Conservation (phyloP, 768 basidiomycete species). For the Dentipellis sp. region DNA sequence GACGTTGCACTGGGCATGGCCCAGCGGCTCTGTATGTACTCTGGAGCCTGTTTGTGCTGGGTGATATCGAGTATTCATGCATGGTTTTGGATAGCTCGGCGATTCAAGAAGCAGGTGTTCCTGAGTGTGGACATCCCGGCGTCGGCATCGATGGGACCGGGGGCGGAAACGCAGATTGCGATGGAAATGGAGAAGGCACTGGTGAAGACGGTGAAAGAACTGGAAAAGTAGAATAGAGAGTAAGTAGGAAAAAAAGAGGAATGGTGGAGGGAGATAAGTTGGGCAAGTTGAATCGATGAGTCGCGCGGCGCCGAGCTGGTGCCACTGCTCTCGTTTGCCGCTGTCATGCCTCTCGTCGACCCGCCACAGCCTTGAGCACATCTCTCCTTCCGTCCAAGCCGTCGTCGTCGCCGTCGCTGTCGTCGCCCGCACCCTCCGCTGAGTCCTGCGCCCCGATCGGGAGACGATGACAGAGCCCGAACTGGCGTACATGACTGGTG, state of each 20-base stretch:
- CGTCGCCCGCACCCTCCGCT: neutral
- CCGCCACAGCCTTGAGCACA: neutral
- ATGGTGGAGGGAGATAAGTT: neutral
- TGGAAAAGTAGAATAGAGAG: conserved; percentile 13
- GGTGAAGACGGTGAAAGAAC: conserved; percentile 34
- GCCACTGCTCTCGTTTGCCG: neutral
- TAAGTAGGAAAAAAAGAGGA: neutral
- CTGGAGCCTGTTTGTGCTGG: conserved; percentile 7
- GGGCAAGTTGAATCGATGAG: neutral
- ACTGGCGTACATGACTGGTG: conserved; percentile 63
- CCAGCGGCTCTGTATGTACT: conserved; percentile 61
- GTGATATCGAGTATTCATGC: conserved; percentile 11
- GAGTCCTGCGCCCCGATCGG: neutral
- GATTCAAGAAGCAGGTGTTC: conserved; percentile 61
- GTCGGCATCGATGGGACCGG: conserved; percentile 33
- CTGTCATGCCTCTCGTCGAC: neutral
- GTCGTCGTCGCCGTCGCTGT: neutral
- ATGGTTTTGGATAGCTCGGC: conserved; percentile 37
- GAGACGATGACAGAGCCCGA: conserved; percentile 62
- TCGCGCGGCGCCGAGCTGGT: neutral
- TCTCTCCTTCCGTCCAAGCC: conserved; percentile 2
- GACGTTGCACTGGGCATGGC: conserved; percentile 69
- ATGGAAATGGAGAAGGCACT: conserved; percentile 56
- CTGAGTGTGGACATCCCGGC: conserved; percentile 55
- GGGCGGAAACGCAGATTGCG: conserved; percentile 36